These are phyloP conservation scores for Myxozyma neotropica DNA, from an alignment of 805 yeast species.

Conservation along the genomic window DNA sequence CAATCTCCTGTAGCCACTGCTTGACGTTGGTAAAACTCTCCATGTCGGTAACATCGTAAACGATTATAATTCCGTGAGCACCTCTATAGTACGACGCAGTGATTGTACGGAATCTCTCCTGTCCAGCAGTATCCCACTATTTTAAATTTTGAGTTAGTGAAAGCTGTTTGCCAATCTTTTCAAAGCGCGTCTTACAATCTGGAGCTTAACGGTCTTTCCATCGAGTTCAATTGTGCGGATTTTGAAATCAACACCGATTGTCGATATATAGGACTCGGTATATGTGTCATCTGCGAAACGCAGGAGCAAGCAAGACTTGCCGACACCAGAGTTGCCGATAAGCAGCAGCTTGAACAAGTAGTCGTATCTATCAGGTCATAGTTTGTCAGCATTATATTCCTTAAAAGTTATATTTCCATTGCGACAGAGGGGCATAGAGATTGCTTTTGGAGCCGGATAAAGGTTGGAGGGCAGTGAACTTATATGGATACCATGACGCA, in stretches of 20 bases:
- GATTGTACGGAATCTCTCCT: slow-evolving; percentile 96
- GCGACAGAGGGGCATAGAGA: background rate
- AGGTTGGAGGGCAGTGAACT: too few species aligned
- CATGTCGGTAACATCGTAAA: slow-evolving; percentile 96
- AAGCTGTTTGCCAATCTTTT: background rate
- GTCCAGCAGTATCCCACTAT: slow-evolving; percentile 98
- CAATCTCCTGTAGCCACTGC: slow-evolving; percentile 98
- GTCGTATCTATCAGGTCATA: slow-evolving; percentile 77
- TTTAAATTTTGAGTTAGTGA: background rate
- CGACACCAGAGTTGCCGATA: slow-evolving; percentile 98
- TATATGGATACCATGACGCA: too few species aligned
- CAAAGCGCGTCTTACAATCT: slow-evolving; percentile 51
- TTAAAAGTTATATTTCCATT: too few species aligned
- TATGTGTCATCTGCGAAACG: slow-evolving; percentile 97
- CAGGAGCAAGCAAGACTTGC: slow-evolving; percentile 90
- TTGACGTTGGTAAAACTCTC: slow-evolving; percentile 84
- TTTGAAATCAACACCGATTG: slow-evolving; percentile 96
- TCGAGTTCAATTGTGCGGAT: slow-evolving; percentile 71
- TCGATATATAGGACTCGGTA: slow-evolving; percentile 94
- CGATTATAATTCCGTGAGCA: slow-evolving; percentile 97
- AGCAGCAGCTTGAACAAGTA: slow-evolving; percentile 90
- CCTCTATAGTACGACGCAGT: slow-evolving; percentile 98
- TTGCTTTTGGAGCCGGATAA: too few species aligned
- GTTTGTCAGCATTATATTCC: background rate
- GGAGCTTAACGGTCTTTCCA: slow-evolving; percentile 95